Evolutionary conservation across 805 yeast genomes (phyloP), one percentile per base, ranked within the genome.

Genomic region (Barnettozyma sucrosica): DNA sequence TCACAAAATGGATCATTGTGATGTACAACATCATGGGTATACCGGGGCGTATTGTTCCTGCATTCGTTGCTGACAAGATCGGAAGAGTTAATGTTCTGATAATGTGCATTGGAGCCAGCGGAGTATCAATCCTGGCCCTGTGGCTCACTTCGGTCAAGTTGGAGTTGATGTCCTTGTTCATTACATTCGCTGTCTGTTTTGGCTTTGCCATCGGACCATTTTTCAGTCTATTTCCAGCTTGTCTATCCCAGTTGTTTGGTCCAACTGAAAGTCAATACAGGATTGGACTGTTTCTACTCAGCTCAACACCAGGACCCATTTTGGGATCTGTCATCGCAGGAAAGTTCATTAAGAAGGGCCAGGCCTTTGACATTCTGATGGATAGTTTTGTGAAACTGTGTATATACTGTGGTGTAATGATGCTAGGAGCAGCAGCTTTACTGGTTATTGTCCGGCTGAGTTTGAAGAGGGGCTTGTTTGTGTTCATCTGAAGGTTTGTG

Each of bases 41-140:
- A 5, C 61, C 61, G 6, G 61, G 61, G 5, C 47, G 61, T 34
- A 48, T 57, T 2, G 5, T 57, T n/a, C 61, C 61, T 4, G 59
- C 57, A 3, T 42, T 53, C 3, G 14, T 49, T 6, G 49, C 59
- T 39, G 61, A 57, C 36, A 46, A 48, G 16, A 39, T 57, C 21
- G 61, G 61, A 2, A 46, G 61, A 21, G 44, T 46, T 4, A 55
- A 57, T 43, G 47, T 54, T 3, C 24, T 57, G n/a, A 21, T 51
- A n/a, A 23, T 34, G 2, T 55, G 52, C 23, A 38, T 56, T 1
- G 14, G 44, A 10, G 24, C 41, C 14, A 45, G 49, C 20, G 52
- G 55, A 9, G 21, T 39, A 1, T 42, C 51, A 4, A 48, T 51
- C 18, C 16, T 57, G 5, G 43, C 49, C 5, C 42, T 57, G 36